phyloP scores from a whole-genome alignment of 2,329 filamentous ascomycete genomes.

The Beauveria pseudobassiana region DNA sequence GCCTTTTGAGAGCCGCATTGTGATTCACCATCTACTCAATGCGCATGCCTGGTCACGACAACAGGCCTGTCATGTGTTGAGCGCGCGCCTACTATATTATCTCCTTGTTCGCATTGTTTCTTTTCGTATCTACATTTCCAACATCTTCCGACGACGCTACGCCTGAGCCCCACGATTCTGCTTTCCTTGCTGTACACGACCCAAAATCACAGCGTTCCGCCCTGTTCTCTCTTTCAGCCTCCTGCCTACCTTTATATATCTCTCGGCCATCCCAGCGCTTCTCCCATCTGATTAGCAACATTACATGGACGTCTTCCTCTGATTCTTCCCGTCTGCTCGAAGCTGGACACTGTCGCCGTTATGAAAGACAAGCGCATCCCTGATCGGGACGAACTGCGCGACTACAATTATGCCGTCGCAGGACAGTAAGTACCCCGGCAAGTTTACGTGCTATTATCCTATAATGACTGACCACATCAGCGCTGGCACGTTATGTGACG shows the following conservation, averaged over 20 bases:
- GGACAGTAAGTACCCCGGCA: conserved; percentile 59
- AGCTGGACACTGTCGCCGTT: conserved; percentile 11
- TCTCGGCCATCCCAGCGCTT: background rate
- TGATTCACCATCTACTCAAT: background rate
- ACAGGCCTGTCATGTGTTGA: background rate
- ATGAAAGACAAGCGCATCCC: conserved; percentile 36
- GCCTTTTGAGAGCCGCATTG: background rate
- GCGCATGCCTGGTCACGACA: background rate
- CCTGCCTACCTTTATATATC: background rate
- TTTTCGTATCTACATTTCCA: background rate
- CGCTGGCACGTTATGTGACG: conserved; percentile 82
- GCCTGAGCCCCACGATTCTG: background rate
- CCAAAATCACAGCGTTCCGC: background rate
- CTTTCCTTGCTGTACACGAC: background rate
- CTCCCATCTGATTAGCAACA: background rate
- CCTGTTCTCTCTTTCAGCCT: background rate
- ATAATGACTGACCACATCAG: conserved; percentile 36
- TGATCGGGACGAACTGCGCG: conserved; percentile 52
- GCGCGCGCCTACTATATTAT: background rate
- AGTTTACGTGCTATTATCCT: background rate
- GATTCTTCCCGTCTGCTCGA: background rate
- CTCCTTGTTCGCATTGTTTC: background rate
- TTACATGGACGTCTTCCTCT: background rate
- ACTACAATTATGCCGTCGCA: conserved; percentile 70
- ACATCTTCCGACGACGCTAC: background rate